Percentiles rank a stretch among this genome's conserved stretches.
Conservation (phyloP, 257 asterid species). For the Solanum lycopersicoides region DNA sequence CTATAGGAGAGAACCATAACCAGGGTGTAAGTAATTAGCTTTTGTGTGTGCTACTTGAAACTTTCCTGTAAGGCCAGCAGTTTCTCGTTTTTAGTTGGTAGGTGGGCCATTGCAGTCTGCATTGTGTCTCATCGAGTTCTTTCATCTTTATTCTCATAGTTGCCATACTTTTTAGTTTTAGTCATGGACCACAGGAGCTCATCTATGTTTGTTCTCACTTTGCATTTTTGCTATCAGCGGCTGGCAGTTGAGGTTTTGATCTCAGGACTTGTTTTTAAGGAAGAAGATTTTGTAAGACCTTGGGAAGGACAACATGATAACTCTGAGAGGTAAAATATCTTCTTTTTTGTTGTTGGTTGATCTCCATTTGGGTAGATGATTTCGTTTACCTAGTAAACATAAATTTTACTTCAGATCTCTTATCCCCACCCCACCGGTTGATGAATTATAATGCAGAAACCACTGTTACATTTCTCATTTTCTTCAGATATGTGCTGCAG, state of each 20-base stretch:
- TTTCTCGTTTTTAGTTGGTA: slow-evolving; percentile 5
- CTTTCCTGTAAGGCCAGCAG: not conserved
- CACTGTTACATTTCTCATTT: slow-evolving; percentile 7
- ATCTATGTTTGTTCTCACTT: not conserved
- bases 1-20: slow-evolving; percentile 79
- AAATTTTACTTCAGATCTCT: not conserved
- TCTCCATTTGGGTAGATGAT: not conserved
- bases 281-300: slow-evolving; percentile 72
- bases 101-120: not conserved
- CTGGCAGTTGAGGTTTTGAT: slow-evolving; percentile 81
- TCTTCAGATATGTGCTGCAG: slow-evolving; percentile 69
- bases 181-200: not conserved
- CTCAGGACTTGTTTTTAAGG: slow-evolving; percentile 85
- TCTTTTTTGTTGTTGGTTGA: not conserved
- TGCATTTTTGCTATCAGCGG: slow-evolving; percentile 42
- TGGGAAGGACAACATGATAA: slow-evolving; percentile 75
- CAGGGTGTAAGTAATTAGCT: slow-evolving; percentile 66
- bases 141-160: not conserved
- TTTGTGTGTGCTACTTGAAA: not conserved
- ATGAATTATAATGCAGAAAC: not conserved
- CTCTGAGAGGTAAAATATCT: slow-evolving; percentile 58
- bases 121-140: not conserved
- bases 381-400: not conserved
- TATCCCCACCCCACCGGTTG: not conserved
- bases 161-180: not conserved